A percentile compares a stretch with the other conserved stretches of the same genome.
phyloP scores from a whole-genome alignment of 1,284 basidiomycete genomes.

The Irpex rosettiformis region DNA sequence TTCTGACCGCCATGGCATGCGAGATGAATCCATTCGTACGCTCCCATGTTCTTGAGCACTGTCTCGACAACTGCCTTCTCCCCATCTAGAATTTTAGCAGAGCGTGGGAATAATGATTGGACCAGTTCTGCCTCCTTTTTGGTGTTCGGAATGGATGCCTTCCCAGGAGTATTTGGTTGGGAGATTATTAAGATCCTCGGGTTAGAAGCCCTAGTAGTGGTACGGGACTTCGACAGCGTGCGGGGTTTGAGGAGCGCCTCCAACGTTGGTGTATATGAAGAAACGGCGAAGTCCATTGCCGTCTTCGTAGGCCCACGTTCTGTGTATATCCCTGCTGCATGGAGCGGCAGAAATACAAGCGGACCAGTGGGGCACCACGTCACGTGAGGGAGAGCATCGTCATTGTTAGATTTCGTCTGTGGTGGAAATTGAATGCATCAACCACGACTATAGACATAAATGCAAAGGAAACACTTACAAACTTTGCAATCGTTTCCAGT shows the following conservation, averaged over 20 bases:
- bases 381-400: background rate
- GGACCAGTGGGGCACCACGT: background rate
- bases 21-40: slow-evolving; percentile 18
- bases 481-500: background rate
- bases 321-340: background rate
- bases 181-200: background rate
- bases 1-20: slow-evolving; percentile 21
- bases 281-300: background rate
- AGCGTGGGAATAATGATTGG: background rate
- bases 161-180: background rate
- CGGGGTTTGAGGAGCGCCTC: background rate
- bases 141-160: background rate
- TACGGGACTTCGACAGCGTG: background rate
- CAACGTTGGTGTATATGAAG: background rate
- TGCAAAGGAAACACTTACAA: too few species aligned
- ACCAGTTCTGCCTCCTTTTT: background rate
- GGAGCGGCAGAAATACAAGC: background rate
- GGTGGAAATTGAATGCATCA: background rate
- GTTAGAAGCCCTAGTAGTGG: background rate
- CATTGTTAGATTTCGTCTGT: background rate
- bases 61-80: slow-evolving; percentile 1
- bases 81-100: background rate
- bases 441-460: too few species aligned
- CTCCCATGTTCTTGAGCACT: slow-evolving; percentile 8
- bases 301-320: background rate